Conservation (phyloP, 2,329 filamentous ascomycete genomes). For the Mollisiaceae sp. region DNA sequence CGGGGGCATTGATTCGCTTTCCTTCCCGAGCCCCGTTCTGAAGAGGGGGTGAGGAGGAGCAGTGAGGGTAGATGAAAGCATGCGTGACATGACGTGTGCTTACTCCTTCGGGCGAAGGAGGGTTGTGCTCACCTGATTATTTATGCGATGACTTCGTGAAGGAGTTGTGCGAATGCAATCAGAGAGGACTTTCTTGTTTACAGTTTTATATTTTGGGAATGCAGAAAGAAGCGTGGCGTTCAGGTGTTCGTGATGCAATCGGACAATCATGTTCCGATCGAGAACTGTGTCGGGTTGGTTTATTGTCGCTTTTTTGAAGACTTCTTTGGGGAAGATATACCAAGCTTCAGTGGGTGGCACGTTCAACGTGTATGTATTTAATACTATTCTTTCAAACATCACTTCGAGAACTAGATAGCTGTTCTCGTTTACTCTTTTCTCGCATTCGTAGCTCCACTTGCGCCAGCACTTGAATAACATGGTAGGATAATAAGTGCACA, state of each 20-base stretch:
- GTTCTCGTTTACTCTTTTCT: too few species aligned
- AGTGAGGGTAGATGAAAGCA: not conserved
- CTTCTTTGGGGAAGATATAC: not conserved
- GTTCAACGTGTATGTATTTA: conserved; percentile 1
- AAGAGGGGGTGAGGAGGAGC: not conserved
- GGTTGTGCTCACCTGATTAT: not conserved
- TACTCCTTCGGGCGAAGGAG: not conserved
- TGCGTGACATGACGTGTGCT: not conserved
- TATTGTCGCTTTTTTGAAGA: too few species aligned
- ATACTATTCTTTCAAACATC: not conserved
- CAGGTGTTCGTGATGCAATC: not conserved
- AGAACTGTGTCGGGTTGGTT: too few species aligned
- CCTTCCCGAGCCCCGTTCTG: not conserved
- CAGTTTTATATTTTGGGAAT: not conserved
- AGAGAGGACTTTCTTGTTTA: not conserved
- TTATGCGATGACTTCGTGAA: not conserved
- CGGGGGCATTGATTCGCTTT: not conserved
- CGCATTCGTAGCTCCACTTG: too few species aligned
- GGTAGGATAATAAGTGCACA: not conserved
- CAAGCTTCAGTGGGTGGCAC: not conserved
- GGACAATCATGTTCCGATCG: too few species aligned
- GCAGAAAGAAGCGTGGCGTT: not conserved
- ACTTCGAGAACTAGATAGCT: not conserved
- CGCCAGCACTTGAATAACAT: too few species aligned
- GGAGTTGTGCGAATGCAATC: not conserved